A percentile compares a stretch with the other conserved stretches of the same genome.
These are phyloP conservation scores for Boletus rubroflammeus DNA, from an alignment of 768 basidiomycete genomes.

Conservation along the genomic window DNA sequence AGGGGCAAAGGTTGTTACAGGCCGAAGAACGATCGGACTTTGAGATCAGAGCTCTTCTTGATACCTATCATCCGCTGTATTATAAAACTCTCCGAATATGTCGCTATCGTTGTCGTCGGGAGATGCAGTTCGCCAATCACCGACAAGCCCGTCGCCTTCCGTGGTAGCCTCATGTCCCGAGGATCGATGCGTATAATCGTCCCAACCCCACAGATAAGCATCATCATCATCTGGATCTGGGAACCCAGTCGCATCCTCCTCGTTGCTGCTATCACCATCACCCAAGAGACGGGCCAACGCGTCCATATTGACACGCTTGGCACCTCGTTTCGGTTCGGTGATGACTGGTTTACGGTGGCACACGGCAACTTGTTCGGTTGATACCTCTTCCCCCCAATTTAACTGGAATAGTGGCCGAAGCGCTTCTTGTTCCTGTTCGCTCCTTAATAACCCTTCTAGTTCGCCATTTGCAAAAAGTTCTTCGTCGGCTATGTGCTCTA, in stretches of 20 bases:
- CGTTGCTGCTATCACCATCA: conserved; percentile 22
- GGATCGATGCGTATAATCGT: conserved; percentile 6
- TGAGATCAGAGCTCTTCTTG: conserved; percentile 29
- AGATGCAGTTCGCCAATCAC: conserved; percentile 45
- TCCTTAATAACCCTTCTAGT: conserved; percentile 56
- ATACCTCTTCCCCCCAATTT: conserved; percentile 33
- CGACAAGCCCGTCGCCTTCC: conserved; percentile 36
- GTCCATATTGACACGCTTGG: conserved; percentile 52
- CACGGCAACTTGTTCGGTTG: conserved; percentile 23
- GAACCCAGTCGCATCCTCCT: conserved; percentile 16
- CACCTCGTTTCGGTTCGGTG: conserved; percentile 30
- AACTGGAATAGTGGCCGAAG: conserved; percentile 37
- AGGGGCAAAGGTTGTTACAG: neutral
- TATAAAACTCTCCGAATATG: conserved; percentile 14
- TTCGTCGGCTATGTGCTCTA: conserved; percentile 55
- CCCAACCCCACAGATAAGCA: conserved; percentile 11
- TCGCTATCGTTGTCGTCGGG: conserved; percentile 23
- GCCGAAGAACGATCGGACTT: neutral
- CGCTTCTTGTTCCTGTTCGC: conserved; percentile 46
- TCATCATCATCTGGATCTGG: conserved; percentile 25
- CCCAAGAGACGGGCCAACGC: conserved; percentile 50
- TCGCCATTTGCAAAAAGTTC: conserved; percentile 72
- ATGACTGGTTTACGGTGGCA: neutral
- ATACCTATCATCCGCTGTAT: conserved; percentile 24
- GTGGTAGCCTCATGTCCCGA: conserved; percentile 7